These are phyloP conservation scores for Obba rivulosa DNA, from an alignment of 768 basidiomycete genomes.

Conservation along the genomic window DNA sequence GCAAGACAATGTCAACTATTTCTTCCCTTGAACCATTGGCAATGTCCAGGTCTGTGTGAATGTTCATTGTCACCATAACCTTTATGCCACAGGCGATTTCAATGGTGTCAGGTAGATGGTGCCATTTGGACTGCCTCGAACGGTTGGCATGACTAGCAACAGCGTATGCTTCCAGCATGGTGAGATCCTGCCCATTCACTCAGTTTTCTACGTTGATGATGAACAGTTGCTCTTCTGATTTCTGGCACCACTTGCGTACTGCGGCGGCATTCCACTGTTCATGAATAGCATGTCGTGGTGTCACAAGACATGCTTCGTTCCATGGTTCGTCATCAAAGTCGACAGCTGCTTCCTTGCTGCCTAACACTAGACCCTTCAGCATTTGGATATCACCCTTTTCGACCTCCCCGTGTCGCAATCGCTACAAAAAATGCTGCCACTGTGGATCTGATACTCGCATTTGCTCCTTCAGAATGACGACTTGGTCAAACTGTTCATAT, in stretches of 20 bases:
- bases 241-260: constrained; percentile 14
- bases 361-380: constrained; percentile 20
- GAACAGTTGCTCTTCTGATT: constrained; percentile 18
- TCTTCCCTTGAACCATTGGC: constrained; percentile 32
- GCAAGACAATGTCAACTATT: constrained; percentile 28
- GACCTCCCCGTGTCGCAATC: constrained; percentile 21
- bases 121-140: background rate
- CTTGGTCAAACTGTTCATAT: constrained; percentile 18
- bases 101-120: constrained; percentile 13
- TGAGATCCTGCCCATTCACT: constrained; percentile 6
- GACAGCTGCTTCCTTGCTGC: constrained; percentile 2
- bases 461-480: constrained; percentile 34
- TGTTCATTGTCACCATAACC: constrained; percentile 34
- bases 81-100: constrained; percentile 30
- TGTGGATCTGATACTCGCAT: constrained; percentile 24
- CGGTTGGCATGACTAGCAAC: background rate
- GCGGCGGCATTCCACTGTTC: constrained; percentile 31
- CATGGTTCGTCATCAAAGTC: constrained; percentile 26
- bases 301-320: constrained; percentile 30
- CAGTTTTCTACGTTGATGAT: constrained; percentile 26
- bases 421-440: constrained; percentile 27
- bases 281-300: constrained; percentile 31
- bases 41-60: constrained; percentile 36
- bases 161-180: constrained; percentile 7
- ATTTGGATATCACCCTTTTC: constrained; percentile 22